A percentile compares a stretch with the other conserved stretches of the same genome.
Conservation (phyloP, 306 rosid species). For the Morella rubra region DNA sequence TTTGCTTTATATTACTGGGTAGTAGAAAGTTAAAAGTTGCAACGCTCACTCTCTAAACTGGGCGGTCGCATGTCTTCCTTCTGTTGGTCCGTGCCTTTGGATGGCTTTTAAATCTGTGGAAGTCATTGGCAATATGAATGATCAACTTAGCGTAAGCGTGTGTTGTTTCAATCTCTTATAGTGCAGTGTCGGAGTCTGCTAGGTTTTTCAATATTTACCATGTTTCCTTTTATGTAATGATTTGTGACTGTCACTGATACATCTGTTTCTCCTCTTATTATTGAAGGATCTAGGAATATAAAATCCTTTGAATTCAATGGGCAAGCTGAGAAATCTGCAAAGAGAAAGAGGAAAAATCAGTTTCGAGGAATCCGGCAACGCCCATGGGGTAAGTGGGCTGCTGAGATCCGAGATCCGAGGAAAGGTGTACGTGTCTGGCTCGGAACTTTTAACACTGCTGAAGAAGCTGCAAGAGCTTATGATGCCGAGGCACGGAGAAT, state of each 20-base stretch:
- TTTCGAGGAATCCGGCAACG: conserved; percentile 94
- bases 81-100: background rate
- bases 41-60: background rate
- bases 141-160: background rate
- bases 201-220: background rate
- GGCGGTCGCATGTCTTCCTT: background rate
- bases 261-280: conserved; percentile 11
- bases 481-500: conserved; percentile 93
- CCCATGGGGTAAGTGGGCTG: conserved; percentile 99
- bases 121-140: background rate
- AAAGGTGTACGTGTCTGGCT: conserved; percentile 99
- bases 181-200: background rate
- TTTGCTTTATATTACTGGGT: background rate
- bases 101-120: background rate
- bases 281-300: conserved; percentile 48
- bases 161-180: background rate
- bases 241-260: background rate
- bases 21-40: background rate
- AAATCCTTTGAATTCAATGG: conserved; percentile 53
- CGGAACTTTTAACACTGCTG: conserved; percentile 97
- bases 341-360: conserved; percentile 85
- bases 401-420: conserved; percentile 94
- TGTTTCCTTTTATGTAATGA: background rate
- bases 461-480: conserved; percentile 97
- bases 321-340: conserved; percentile 62